Evolutionary conservation across 1,284 basidiomycete genomes (phyloP), one percentile per base, ranked within the genome.

Genomic region (Malassezia pachydermatis): DNA sequence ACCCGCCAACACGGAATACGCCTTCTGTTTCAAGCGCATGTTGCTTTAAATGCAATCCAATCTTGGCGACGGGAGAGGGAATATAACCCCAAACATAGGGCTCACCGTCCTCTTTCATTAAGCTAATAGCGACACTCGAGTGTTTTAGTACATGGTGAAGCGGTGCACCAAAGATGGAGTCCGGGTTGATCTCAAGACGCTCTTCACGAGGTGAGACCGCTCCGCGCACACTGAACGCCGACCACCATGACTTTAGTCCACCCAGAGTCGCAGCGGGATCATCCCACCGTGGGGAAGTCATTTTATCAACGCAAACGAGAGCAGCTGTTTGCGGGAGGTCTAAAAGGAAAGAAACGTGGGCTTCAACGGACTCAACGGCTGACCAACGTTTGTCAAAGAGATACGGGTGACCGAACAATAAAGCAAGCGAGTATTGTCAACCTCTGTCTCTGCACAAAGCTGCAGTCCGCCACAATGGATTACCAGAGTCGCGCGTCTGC

Each of bases 1-100:
- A 96, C 7, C 69, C 69, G 5, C 63, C 65, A 30, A 70, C 85
- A 39, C 94, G 85, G 72, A 98, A 98, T 1, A 88, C 86, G 16
- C 92, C 92, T 66, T 87, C 82, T n/a, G 92, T 82, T 72, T 92
- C 88, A 30, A 38, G 40, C 49, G 51, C 65, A 41, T 70, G 65
- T 45, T 68, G 65, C 42, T 71, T 71, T 43, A 71, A 46, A 45
- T 50, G 57, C 16, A 79, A 82, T 67, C 68, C 88, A 82, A 89
- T 94, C 73, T 95, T 94, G 48, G 90, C 94, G 29, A 98, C 90
- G 48, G 96, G 86, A 45, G 95, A 86, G 8, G 94, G 92, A 35
- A 98, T 87, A 70, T 86, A 88, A 2, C 92, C 76, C 68, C 66
- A 73, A 17, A 72, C 63, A 44, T 71, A 69, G 46, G 67, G 67